Conservation (phyloP, 176 grass and related monocot genomes). For the Carex littledalei region DNA sequence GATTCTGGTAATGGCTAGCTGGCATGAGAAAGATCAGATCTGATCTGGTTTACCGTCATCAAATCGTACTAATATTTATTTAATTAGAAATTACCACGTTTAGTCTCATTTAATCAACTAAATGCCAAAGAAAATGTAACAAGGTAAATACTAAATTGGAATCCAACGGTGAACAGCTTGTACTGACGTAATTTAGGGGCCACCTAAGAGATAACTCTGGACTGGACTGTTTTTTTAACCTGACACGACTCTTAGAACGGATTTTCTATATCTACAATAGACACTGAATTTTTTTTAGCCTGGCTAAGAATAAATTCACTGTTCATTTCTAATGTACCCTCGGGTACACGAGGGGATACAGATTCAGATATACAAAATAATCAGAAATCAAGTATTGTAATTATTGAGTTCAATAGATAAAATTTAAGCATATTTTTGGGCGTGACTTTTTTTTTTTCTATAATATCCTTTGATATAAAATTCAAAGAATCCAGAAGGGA, state of each 20-base stretch:
- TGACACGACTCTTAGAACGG: too few species aligned
- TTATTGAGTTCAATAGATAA: not conserved
- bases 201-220: not conserved
- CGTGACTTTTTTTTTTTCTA: not conserved
- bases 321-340: too few species aligned
- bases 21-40: not conserved
- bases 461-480: not conserved
- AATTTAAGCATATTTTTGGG: not conserved
- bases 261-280: too few species aligned
- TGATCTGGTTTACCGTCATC: not conserved
- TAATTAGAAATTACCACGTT: not conserved
- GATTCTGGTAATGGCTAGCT: not conserved
- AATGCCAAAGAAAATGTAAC: not conserved
- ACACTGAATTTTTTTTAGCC: too few species aligned
- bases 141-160: not conserved
- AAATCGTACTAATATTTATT: not conserved
- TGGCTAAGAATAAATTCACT: too few species aligned
- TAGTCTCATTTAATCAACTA: not conserved
- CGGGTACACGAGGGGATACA: too few species aligned
- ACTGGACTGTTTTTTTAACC: too few species aligned
- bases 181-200: too few species aligned
- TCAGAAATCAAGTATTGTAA: not conserved
- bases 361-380: not conserved
- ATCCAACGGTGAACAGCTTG: not conserved
- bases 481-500: not conserved